Conservation (phyloP, 164 flowering plant genomes). For the Vitis rotundifolia region DNA sequence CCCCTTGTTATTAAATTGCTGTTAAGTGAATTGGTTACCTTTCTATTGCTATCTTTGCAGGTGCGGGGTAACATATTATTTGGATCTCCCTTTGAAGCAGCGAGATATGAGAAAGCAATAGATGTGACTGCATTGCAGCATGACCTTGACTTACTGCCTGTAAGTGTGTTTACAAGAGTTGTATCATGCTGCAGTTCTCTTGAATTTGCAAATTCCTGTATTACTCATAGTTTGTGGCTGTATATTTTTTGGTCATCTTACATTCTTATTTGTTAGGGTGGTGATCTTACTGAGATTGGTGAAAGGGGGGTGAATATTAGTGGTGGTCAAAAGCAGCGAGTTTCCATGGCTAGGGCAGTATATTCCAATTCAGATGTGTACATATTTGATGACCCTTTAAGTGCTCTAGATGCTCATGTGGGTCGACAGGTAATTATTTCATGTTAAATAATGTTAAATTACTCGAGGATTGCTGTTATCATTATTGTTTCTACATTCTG, state of each 20-base stretch:
- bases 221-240: not conserved
- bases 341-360: conserved; percentile 97
- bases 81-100: conserved; percentile 71
- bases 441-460: not conserved
- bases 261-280: conserved; percentile 56
- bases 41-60: conserved; percentile 33
- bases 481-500: not conserved
- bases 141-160: conserved; percentile 90
- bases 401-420: conserved; percentile 99
- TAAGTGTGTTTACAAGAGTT: conserved; percentile 31
- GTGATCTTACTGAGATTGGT: conserved; percentile 99
- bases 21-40: not conserved
- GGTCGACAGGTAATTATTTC: conserved; percentile 71
- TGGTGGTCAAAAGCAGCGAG: conserved; percentile 99
- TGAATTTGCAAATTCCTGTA: not conserved
- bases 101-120: conserved; percentile 70
- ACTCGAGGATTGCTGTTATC: not conserved
- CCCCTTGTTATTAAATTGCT: not conserved
- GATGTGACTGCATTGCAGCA: conserved; percentile 85
- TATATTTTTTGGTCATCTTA: conserved; percentile 1
- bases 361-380: conserved; percentile 91
- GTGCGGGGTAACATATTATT: conserved; percentile 93
- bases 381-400: conserved; percentile 97
- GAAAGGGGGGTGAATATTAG: conserved; percentile 99
- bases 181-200: not conserved